Percentiles rank a stretch among this genome's conserved stretches.
Conservation (phyloP, 2,329 filamentous ascomycete species). For the Tolypocladium endophyticum region DNA sequence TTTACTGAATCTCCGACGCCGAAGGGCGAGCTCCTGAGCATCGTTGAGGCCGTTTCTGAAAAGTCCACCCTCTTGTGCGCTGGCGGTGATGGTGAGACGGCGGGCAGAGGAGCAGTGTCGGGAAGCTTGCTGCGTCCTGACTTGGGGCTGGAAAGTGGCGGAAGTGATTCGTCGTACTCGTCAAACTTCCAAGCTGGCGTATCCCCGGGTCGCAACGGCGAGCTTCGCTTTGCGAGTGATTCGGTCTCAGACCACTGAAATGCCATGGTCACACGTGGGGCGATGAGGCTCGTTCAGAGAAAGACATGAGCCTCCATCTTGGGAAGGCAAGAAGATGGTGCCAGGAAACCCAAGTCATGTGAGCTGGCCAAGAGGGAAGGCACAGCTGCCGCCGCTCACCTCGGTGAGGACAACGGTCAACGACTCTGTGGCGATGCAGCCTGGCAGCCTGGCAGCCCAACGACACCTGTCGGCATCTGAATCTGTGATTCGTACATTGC, state of each 20-base stretch:
- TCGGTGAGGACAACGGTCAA: neutral
- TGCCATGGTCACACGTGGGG: too few relatives aligned
- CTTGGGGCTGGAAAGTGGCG: slow-evolving; percentile 17
- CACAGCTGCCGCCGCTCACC: neutral
- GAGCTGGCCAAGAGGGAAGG: neutral
- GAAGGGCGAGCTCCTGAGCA: slow-evolving; percentile 19
- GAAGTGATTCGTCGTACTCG: slow-evolving; percentile 8
- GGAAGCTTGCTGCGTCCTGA: slow-evolving; percentile 14
- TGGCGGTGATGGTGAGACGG: neutral
- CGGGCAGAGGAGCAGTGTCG: slow-evolving; percentile 18
- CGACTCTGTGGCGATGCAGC: neutral
- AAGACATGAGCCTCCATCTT: neutral
- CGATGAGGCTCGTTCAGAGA: too few relatives aligned
- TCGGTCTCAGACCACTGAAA: slow-evolving; percentile 3
- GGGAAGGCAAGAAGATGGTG: neutral
- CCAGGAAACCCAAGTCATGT: neutral
- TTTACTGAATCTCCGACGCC: slow-evolving; percentile 2
- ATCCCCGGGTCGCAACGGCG: slow-evolving; percentile 11
- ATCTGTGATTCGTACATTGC: neutral
- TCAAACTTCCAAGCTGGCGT: slow-evolving; percentile 13
- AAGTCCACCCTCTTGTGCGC: slow-evolving; percentile 14
- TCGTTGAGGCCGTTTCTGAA: slow-evolving; percentile 24
- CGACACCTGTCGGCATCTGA: neutral
- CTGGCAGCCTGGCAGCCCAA: neutral
- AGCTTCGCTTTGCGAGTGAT: slow-evolving; percentile 17